Evolutionary conservation across 2,329 filamentous ascomycete species (phyloP), one percentile per base, ranked within the genome.

Genomic region (Colletotrichum orchidophilum): DNA sequence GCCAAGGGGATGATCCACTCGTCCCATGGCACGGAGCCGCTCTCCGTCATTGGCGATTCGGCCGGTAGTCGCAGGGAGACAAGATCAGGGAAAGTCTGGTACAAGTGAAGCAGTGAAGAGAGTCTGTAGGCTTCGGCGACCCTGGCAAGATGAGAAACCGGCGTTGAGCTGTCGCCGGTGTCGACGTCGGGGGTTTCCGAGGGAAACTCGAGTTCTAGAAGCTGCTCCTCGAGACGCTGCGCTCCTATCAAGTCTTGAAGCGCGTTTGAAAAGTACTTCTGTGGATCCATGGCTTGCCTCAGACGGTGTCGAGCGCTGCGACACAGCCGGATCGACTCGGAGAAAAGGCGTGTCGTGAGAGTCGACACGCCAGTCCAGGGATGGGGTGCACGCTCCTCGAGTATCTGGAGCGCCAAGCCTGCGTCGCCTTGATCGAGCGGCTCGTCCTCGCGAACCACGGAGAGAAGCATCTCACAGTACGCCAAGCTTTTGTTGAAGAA

Each of bases 401-500:
- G 26, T 4, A 54, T 35, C 21, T 54, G 68, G 8, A 68, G 52
- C 5, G 18, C 26, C n/a, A 24, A 1, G 24, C 54, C 58, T 15
- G 46, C 42, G 1, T 27, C 27, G 3, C 63, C 52, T n/a, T 54
- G 68, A 35, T 75, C 59, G 3, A 73, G 0, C 3, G 70, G 57
- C 31, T 74, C 74, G 2, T 81, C 79, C 39, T 82, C 79, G 0
- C 77, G 79, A 4, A 83, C 80, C 0, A 83, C 79, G 0, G 81
- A 78, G 1, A 82, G 74, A 5, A 83, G 72, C 76, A 83, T 79
- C 50, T 83, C 82, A 70, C 81, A 82, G 66, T 83, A 83, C 0
- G 79, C 75, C 64, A 82, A 73, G 35, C 81, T 83, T 46, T 82
- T 81, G 39, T 81, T 80, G 61, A 83, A 83, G 29, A 83, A 82